Percentiles rank a stretch among this genome's conserved stretches.
Conservation (phyloP, 306 rosid genomes). For the Astragalus glycyphyllos region DNA sequence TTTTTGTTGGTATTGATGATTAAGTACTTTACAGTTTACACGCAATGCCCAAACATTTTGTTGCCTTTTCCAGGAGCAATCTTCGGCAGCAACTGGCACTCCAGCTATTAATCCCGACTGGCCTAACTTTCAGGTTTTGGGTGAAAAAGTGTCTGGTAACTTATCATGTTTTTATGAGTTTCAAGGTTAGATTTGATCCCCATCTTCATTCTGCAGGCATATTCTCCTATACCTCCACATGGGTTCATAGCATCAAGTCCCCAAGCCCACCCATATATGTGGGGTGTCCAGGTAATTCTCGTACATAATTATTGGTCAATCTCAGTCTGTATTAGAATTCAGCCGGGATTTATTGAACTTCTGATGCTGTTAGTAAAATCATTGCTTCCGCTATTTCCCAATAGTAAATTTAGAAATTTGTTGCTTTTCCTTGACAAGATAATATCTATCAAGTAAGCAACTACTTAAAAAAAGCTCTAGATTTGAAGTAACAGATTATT, state of each 20-base stretch:
- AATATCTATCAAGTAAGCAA: not conserved
- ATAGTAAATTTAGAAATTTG: not conserved
- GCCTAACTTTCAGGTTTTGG: constrained; percentile 89
- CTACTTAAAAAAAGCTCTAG: not conserved
- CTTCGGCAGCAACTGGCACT: constrained; percentile 57
- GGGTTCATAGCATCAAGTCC: constrained; percentile 94
- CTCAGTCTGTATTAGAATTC: not conserved
- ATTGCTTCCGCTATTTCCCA: not conserved
- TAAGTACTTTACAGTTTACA: constrained; percentile 26
- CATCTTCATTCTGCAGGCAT: constrained; percentile 63
- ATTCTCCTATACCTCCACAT: constrained; percentile 93
- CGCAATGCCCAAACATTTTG: constrained; percentile 23
- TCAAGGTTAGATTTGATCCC: constrained; percentile 43
- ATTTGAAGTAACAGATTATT: not conserved
- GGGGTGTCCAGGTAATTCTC: constrained; percentile 93
- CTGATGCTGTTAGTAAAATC: constrained; percentile 1
- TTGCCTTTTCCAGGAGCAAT: constrained; percentile 70
- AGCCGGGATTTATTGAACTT: constrained; percentile 12
- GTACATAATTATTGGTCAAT: constrained; percentile 6
- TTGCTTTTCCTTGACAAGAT: constrained; percentile 7
- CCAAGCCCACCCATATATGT: constrained; percentile 96
- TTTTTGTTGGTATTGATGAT: not conserved
- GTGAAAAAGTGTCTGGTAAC: constrained; percentile 36
- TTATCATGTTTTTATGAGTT: constrained; percentile 36
- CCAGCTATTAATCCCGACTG: constrained; percentile 88